Base-by-base conservation (phyloP, 1,284 basidiomycete genomes). In the Sporisorium reilianum region DNA sequence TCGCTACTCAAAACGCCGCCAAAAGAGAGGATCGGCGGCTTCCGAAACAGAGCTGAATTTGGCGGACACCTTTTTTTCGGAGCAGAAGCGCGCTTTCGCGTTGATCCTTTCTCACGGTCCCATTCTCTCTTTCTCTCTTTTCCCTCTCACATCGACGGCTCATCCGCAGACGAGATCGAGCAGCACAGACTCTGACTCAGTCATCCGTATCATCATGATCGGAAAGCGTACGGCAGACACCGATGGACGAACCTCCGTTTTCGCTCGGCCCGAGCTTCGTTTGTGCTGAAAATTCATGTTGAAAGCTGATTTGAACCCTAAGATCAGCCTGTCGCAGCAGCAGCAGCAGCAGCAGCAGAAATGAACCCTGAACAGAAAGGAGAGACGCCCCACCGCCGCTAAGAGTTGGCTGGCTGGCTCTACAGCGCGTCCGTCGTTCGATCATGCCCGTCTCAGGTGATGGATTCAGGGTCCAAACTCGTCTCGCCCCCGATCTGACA, bases 381-480 rank as follows among this genome's bases (percentile, higher is more conserved):
- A n/a, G n/a, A n/a, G n/a, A n/a, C n/a, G n/a, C n/a, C n/a, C 25
- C 44, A 45, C 44, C 44, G 14, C 42, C 7, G 25, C 44, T 25
- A 28, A 45, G 25, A 28, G 41, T 36, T 14, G 34, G n/a, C n/a
- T n/a, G n/a, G n/a, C 12, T 36, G n/a, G 8, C 8, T 20, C 9
- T 1, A 20, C 2, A n/a, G 28, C 44, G 44, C 44, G 42, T 44
- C 22, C n/a, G 22, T 16, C 20, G 18, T 12, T 11, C 42, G 23
- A 25, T 45, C 44, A 26, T 4, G 25, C 25, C 25, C 30, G 46
- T 41, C n/a, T 41, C 38, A 41, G 38, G 26, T 48, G 46, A 48
- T 48, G n/a, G n/a, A n/a, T n/a, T 48, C 46, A 48, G 46, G 46
- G 46, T 48, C 46, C 46, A 48, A 22, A 1, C 26, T 48, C 5